These are phyloP conservation scores for Vachellia pachyceras DNA, from an alignment of 306 rosid genomes.

Conservation along the genomic window DNA sequence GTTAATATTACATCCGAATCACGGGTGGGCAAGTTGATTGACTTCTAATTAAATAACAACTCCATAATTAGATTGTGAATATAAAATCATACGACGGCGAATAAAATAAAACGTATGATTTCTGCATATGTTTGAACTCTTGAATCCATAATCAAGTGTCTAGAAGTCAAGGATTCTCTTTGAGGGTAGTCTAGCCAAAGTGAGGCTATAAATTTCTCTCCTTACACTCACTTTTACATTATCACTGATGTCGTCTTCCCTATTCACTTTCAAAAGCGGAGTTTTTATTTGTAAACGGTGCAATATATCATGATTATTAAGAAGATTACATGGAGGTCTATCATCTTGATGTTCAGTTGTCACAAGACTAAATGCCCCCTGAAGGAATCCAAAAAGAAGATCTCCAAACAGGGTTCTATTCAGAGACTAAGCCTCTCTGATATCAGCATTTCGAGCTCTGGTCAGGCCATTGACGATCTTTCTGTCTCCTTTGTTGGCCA, in stretches of 20 bases:
- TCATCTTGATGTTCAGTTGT: conserved; percentile 62
- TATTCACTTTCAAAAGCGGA: conserved; percentile 29
- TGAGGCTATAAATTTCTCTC: conserved; percentile 39
- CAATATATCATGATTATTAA: conserved; percentile 42
- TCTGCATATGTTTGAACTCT: conserved; percentile 25
- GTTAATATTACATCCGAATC: conserved; percentile 34
- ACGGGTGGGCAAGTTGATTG: conserved; percentile 41
- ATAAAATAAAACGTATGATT: conserved; percentile 21
- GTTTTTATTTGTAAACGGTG: conserved; percentile 18
- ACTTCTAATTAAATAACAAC: neutral
- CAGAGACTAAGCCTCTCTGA: conserved; percentile 72
- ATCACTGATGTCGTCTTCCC: conserved; percentile 40
- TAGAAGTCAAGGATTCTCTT: conserved; percentile 52
- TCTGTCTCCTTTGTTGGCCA: conserved; percentile 66
- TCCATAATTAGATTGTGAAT: neutral
- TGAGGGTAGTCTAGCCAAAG: conserved; percentile 46
- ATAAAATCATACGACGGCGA: neutral
- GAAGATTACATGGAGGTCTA: conserved; percentile 72
- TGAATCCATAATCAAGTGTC: conserved; percentile 44
- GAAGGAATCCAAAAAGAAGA: conserved; percentile 46
- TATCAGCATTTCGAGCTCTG: conserved; percentile 63
- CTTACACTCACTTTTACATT: conserved; percentile 31
- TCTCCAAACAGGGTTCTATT: conserved; percentile 47
- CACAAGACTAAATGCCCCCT: conserved; percentile 43
- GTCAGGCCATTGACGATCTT: conserved; percentile 60